Evolutionary conservation across 1,284 basidiomycete species (phyloP), one percentile per base, ranked within the genome.

Genomic region (Takashimella koratensis): DNA sequence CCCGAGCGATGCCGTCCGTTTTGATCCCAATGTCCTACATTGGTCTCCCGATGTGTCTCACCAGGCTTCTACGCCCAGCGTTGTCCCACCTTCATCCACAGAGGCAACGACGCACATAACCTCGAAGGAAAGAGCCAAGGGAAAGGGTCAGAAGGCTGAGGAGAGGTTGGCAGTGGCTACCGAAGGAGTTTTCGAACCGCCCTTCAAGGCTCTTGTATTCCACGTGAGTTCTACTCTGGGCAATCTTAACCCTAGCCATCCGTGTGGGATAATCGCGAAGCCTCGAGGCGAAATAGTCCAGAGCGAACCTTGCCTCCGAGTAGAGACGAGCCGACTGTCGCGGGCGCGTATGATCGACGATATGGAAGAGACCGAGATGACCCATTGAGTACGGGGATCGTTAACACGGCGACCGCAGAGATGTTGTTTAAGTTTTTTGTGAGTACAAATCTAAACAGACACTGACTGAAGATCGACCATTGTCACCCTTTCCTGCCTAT

Each of bases 241-340:
- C 30, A 8, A 16, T 8, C 30, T 36, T 8, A 16, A 11, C 42
- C 8, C 39, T 45, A 56, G 39, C 54, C 54, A 4, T 46, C 39
- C 3, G 49, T 56, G 4, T 56, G 54, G 54, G 54, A 56, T 30
- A 56, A 56, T 45, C 43, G 49, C 13, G 54, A 56, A 44, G 30
- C 21, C 13, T 47, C 44, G n/a, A 21, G 48, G 22, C 13, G 47
- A 42, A 43, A 20, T 16, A 51, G 42, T n/a, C 53, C 53, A 12
- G 48, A 51, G 19, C 25, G 24, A 3, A 36, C 10, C 3, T 19
- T n/a, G 12, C 42, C 41, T 6, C 49, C 43, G 39, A 12, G 40
- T 4, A 25, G 47, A n/a, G 47, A 48, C 20, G 47, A 48, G n/a
- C 22, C 20, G 10, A 48, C 12, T n/a, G 24, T 25, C 12, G 24